These are phyloP conservation scores for Prinsepia uniflora DNA, from an alignment of 306 rosid genomes.

Conservation along the genomic window DNA sequence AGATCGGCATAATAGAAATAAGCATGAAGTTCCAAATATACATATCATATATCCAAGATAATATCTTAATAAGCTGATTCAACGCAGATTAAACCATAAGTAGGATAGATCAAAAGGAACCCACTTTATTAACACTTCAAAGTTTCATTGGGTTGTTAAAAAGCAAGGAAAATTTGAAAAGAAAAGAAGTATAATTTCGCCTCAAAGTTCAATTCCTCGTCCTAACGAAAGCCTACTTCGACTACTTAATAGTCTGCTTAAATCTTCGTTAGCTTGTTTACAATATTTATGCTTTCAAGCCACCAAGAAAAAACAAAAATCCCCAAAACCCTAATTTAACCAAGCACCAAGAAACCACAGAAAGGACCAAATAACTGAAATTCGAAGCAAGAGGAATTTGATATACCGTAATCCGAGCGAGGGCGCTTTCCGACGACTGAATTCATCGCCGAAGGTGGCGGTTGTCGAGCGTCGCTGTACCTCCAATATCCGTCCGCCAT, in stretches of 20 bases:
- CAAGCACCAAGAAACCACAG: conserved; percentile 19
- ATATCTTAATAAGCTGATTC: background rate
- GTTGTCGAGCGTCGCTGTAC: conserved; percentile 70
- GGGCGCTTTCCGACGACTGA: conserved; percentile 70
- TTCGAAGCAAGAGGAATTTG: background rate
- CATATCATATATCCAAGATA: background rate
- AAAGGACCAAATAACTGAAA: background rate
- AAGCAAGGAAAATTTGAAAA: background rate
- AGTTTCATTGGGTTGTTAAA: background rate
- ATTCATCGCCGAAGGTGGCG: conserved; percentile 45
- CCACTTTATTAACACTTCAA: background rate
- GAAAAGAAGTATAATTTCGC: background rate
- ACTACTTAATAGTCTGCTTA: conserved; percentile 9
- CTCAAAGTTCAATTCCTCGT: conserved; percentile 1
- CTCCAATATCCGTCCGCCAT: conserved; percentile 96
- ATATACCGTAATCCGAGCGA: conserved; percentile 75
- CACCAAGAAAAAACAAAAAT: background rate
- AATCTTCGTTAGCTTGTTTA: background rate
- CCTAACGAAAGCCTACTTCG: conserved; percentile 2
- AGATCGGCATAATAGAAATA: background rate
- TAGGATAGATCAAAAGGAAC: background rate
- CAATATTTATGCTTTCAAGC: background rate
- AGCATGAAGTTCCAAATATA: background rate
- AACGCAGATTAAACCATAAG: background rate
- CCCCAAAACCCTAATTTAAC: conserved; percentile 24